A percentile compares a stretch with the other conserved stretches of the same genome.
These are phyloP conservation scores for Erysimum pusillum DNA, from an alignment of 441 rosid species.

Conservation along the genomic window DNA sequence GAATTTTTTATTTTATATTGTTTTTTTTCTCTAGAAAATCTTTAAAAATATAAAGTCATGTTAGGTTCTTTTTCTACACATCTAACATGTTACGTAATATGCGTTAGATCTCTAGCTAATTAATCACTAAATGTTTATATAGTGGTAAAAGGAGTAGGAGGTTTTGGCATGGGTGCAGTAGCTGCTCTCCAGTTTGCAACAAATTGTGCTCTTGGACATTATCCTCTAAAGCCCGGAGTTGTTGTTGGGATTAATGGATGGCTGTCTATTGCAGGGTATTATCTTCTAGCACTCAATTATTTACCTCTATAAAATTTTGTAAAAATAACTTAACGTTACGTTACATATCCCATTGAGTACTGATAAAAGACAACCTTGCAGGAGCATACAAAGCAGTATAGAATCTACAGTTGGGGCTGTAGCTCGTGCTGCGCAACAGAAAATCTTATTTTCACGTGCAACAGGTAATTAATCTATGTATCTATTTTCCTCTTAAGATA, in stretches of 20 bases:
- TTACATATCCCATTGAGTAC: background rate
- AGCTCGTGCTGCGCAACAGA: background rate
- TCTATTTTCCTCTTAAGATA: background rate
- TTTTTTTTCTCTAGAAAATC: background rate
- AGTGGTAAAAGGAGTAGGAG: background rate
- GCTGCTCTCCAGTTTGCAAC: background rate
- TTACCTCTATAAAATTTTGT: background rate
- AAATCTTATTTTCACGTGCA: background rate
- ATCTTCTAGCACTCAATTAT: background rate
- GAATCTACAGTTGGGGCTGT: background rate
- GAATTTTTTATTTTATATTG: background rate
- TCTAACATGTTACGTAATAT: background rate
- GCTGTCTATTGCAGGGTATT: background rate
- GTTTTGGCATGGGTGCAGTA: background rate
- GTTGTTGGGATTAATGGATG: background rate
- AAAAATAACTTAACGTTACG: background rate
- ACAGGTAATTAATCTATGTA: no score
- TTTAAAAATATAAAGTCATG: background rate
- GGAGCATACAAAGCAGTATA: background rate
- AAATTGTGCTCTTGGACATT: constrained; percentile 2
- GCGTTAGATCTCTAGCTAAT: no score
- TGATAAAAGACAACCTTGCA: background rate
- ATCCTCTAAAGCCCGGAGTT: background rate
- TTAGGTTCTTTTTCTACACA: background rate
- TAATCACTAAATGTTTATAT: background rate